Conservation (phyloP, 1,139 yeast genomes). For the Nakaseomyces delphensis region DNA sequence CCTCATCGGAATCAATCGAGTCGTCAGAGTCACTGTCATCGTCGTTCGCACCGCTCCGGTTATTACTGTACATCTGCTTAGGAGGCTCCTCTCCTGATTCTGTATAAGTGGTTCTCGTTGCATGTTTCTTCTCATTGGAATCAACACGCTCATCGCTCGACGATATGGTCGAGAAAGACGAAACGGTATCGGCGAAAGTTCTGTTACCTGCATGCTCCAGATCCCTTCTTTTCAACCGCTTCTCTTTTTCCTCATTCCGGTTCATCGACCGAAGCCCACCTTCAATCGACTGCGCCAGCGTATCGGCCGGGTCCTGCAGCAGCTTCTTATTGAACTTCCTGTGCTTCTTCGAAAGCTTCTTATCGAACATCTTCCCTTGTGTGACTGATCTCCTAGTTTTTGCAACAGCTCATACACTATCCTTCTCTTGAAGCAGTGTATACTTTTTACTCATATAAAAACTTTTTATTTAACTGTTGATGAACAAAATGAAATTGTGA, state of each 20-base stretch:
- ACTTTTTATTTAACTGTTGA: too few relatives aligned
- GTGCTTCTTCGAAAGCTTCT: constrained; percentile 5
- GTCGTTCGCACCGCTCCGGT: not conserved
- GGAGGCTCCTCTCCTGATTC: not conserved
- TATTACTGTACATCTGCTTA: constrained; percentile 1
- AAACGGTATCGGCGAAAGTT: not conserved
- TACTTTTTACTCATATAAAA: too few relatives aligned
- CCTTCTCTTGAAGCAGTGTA: too few relatives aligned
- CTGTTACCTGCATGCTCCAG: not conserved
- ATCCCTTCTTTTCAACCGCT: not conserved
- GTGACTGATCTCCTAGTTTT: too few relatives aligned
- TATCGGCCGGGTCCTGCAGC: constrained; percentile 2
- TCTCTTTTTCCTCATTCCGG: constrained; percentile 5
- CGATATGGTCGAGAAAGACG: not conserved
- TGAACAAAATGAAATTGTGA: too few relatives aligned
- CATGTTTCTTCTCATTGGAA: not conserved
- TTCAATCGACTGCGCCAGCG: constrained; percentile 1
- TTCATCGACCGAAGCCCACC: not conserved
- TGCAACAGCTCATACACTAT: too few relatives aligned
- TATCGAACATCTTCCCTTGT: constrained; percentile 4
- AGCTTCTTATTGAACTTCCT: constrained; percentile 4
- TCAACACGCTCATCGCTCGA: not conserved
- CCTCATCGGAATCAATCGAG: not conserved
- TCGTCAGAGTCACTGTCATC: constrained; percentile 2
- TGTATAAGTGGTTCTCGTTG: not conserved